A percentile compares a stretch with the other conserved stretches of the same genome.
Evolutionary conservation across 2,329 filamentous ascomycete species (phyloP).

Genomic region (Microsporum ferrugineum): DNA sequence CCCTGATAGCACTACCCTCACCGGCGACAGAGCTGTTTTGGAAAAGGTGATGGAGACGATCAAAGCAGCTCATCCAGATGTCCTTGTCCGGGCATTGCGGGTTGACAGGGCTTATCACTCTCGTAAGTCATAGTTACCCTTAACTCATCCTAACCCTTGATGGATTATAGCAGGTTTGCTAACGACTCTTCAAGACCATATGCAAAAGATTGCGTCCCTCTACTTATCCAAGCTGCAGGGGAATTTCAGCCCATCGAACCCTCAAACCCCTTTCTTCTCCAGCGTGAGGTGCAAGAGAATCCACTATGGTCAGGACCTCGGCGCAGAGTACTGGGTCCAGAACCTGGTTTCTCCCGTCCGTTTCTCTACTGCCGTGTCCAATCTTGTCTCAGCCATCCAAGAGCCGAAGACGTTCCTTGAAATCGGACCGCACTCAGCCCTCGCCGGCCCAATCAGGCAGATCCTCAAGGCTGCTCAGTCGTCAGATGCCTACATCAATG

Average conservation of each 20-base stretch:
- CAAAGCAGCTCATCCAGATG: neutral
- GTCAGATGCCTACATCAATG: neutral
- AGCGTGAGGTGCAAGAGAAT: too few relatives aligned
- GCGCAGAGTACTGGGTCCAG: conserved; percentile 8
- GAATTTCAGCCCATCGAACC: neutral
- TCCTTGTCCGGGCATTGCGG: too few relatives aligned
- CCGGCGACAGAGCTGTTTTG: conserved; percentile 8
- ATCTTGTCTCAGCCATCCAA: neutral
- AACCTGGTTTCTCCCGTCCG: conserved; percentile 13
- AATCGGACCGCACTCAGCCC: conserved; percentile 9
- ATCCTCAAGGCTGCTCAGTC: neutral
- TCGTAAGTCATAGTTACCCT: too few relatives aligned
- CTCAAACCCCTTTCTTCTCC: neutral
- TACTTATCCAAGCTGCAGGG: too few relatives aligned
- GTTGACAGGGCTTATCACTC: too few relatives aligned
- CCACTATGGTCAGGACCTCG: neutral
- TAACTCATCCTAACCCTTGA: too few relatives aligned
- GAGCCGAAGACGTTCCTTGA: conserved; percentile 7
- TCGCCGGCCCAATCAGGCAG: conserved; percentile 3
- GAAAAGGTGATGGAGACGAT: neutral
- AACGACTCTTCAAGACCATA: too few relatives aligned
- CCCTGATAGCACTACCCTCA: conserved; percentile 12
- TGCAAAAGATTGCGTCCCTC: too few relatives aligned
- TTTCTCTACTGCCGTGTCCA: conserved; percentile 3
- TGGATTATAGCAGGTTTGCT: too few relatives aligned